Evolutionary conservation across 768 basidiomycete species (phyloP), one percentile per base, ranked within the genome.

Genomic region (Suillus brevipes): DNA sequence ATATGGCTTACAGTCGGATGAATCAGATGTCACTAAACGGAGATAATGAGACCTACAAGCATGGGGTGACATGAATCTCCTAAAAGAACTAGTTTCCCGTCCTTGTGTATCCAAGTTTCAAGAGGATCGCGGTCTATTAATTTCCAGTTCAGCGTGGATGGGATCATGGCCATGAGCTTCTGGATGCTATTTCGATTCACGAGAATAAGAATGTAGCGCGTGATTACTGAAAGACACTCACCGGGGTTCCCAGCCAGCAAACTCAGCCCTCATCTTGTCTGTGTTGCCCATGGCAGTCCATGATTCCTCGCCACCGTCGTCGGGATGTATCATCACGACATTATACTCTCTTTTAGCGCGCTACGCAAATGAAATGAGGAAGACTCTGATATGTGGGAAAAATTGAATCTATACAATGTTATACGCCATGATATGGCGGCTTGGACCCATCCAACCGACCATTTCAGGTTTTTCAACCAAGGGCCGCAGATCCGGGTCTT

Each of bases 41-140:
- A 53, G 18, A 5, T 0, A 31, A 6, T 25, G n/a, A 7, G 43
- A 36, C 77, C 47, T 60, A 78, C 75, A 36, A 85, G 75, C 83
- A 86, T 86, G 3, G 85, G 82, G 70, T 87, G 86, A 56, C 84
- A 85, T 0, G 85, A 79, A 67, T 87, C 86, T 4, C 86, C 86
- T 0, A 87, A 75, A 12, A 87, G 71, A 6, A 75, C 79, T 1
- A 86, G 74, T 36, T 73, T 80, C 6, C 79, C 81, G 16, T 73
- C 72, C 37, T 67, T 67, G 71, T 86, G 83, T 8, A 85, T 65
- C 85, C 85, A 86, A 0, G 78, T 81, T 0, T 75, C 72, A 62
- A 87, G 72, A 23, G 85, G 84, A 6, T 70, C 72, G 16, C 83
- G 81, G 65, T 85, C 84, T 73, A 84, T 79, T 60, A 87, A 71